These are phyloP conservation scores for Irpex sp. DNA, from an alignment of 1,284 basidiomycete genomes.

Conservation along the genomic window DNA sequence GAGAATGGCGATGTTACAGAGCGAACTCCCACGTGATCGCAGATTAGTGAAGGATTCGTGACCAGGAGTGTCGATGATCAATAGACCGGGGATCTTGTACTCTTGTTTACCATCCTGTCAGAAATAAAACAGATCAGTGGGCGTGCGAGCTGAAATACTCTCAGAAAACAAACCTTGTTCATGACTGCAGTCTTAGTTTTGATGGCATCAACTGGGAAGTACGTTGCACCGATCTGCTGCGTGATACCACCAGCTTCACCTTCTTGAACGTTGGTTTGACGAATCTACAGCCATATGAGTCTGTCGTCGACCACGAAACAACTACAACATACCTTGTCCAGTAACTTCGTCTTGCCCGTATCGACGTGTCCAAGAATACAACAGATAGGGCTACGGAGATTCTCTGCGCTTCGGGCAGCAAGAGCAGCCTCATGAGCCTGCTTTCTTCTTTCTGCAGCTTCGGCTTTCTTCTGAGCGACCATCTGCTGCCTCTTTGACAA, in stretches of 20 bases:
- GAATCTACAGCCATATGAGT: conserved; percentile 61
- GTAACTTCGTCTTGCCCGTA: conserved; percentile 97
- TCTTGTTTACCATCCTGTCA: conserved; percentile 75
- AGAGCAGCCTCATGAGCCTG: conserved; percentile 86
- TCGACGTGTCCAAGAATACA: conserved; percentile 99
- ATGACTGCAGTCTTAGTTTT: conserved; percentile 89
- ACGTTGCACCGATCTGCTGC: conserved; percentile 99
- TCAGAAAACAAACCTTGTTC: conserved; percentile 62
- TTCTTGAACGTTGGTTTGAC: conserved; percentile 99
- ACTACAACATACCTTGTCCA: conserved; percentile 77
- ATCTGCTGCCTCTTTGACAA: conserved; percentile 62
- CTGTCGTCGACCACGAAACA: not conserved
- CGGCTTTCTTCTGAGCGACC: conserved; percentile 77
- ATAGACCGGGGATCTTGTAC: conserved; percentile 95
- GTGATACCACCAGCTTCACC: conserved; percentile 99
- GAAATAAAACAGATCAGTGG: not conserved
- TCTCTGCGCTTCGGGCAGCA: conserved; percentile 84
- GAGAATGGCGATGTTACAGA: conserved; percentile 99
- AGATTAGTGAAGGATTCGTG: conserved; percentile 99
- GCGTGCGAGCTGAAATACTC: conserved; percentile 1
- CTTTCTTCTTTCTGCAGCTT: conserved; percentile 77
- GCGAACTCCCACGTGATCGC: conserved; percentile 92
- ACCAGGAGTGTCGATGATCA: conserved; percentile 98
- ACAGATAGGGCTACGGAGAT: conserved; percentile 96
- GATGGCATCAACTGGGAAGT: conserved; percentile 98